Evolutionary conservation across 73 alveolate species (phyloP).

Genomic region (Effrenium voratum): DNA sequence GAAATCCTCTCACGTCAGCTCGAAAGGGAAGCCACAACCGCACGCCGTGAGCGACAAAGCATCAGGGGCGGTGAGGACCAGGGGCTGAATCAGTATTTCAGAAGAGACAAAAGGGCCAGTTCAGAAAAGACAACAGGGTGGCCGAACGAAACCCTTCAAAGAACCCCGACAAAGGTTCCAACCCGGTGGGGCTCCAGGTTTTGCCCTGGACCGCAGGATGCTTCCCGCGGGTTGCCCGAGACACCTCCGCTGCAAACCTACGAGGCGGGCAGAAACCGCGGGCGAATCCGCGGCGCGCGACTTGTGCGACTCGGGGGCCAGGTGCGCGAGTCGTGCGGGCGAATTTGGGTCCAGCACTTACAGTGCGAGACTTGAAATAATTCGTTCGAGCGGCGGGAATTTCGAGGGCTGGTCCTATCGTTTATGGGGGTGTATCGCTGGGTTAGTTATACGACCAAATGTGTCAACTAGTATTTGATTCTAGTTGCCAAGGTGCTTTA

Average conservation of each 20-base stretch:
- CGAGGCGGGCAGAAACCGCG: slow-evolving; percentile 18
- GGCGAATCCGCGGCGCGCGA: not conserved
- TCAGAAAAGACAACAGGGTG: too few relatives aligned
- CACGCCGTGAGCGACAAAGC: too few relatives aligned
- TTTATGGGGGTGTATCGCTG: not conserved
- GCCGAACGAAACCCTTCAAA: too few relatives aligned
- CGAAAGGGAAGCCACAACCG: too few relatives aligned
- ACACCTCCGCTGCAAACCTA: slow-evolving; percentile 85
- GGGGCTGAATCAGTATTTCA: too few relatives aligned
- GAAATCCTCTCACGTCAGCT: too few relatives aligned
- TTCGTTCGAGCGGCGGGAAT: not conserved
- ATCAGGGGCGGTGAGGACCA: too few relatives aligned
- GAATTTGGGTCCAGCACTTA: not conserved
- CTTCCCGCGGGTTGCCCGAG: slow-evolving; percentile 75
- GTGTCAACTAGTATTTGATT: not conserved
- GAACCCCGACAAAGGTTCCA: too few relatives aligned
- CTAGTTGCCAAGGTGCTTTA: not conserved
- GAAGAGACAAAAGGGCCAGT: too few relatives aligned
- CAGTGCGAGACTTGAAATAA: not conserved
- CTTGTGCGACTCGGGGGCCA: not conserved
- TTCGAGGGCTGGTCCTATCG: not conserved
- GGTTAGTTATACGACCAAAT: not conserved
- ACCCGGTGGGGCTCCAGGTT: too few relatives aligned
- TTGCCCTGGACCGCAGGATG: slow-evolving; percentile 11
- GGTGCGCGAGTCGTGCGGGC: slow-evolving; percentile 16